Conservation (phyloP, 2,329 filamentous ascomycete species). For the Trichophyton mentagrophytes region DNA sequence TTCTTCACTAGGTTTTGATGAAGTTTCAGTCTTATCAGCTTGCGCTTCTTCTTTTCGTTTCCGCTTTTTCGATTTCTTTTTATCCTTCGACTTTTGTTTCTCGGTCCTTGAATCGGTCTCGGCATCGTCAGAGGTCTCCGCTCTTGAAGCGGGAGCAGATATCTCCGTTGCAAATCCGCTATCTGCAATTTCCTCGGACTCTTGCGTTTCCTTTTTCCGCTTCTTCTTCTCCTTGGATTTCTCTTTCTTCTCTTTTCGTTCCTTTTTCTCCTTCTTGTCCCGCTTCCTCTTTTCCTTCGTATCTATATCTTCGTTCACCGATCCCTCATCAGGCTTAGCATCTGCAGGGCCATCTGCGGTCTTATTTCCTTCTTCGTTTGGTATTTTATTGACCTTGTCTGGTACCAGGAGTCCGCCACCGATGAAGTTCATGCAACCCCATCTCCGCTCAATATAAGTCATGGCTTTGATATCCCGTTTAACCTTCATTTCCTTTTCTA, state of each 20-base stretch:
- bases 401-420: conserved; percentile 62
- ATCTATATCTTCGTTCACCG: conserved; percentile 21
- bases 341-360: neutral
- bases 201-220: conserved; percentile 15
- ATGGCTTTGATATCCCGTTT: conserved; percentile 59
- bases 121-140: conserved; percentile 14
- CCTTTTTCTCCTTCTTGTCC: conserved; percentile 20
- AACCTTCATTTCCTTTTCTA: conserved; percentile 56
- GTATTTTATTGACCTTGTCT: conserved; percentile 38
- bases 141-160: neutral
- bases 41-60: conserved; percentile 16
- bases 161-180: conserved; percentile 10
- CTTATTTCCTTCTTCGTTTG: neutral
- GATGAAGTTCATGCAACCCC: conserved; percentile 74
- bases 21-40: neutral
- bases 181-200: conserved; percentile 13
- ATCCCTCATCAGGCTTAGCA: conserved; percentile 9
- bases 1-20: neutral
- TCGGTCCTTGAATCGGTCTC: conserved; percentile 2
- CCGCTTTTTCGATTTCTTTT: conserved; percentile 20
- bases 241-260: conserved; percentile 28
- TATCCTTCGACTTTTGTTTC: conserved; percentile 3
- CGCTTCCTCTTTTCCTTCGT: conserved; percentile 15
- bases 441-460: conserved; percentile 61
- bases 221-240: conserved; percentile 16